phyloP scores from a whole-genome alignment of 768 basidiomycete genomes.

The Amanita rimosa region DNA sequence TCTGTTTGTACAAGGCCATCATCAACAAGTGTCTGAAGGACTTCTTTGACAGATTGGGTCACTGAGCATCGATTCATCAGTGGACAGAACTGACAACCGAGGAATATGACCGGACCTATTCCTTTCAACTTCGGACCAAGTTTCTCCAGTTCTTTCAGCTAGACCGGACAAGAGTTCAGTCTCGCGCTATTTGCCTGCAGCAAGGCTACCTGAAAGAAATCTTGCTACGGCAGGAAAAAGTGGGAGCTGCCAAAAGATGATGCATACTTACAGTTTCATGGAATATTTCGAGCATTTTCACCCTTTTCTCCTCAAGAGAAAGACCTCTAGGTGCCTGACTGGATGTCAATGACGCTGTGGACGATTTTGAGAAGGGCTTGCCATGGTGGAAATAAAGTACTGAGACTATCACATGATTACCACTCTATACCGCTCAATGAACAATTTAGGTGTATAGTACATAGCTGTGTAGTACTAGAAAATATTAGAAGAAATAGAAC shows the following conservation, averaged over 20 bases:
- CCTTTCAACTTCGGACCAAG: constrained; percentile 82
- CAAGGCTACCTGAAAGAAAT: constrained; percentile 60
- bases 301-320: constrained; percentile 83
- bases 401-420: neutral
- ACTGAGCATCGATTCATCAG: constrained; percentile 31
- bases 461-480: neutral
- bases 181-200: neutral
- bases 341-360: neutral
- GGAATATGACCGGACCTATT: constrained; percentile 44
- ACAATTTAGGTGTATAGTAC: neutral
- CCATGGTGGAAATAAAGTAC: neutral
- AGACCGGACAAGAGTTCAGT: constrained; percentile 1
- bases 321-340: constrained; percentile 69
- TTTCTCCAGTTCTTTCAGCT: constrained; percentile 92
- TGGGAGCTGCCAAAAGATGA: neutral
- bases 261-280: constrained; percentile 61
- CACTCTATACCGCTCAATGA: no score
- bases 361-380: neutral
- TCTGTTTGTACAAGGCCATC: constrained; percentile 80
- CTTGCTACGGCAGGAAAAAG: constrained; percentile 38
- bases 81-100: neutral
- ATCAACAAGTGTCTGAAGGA: constrained; percentile 77
- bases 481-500: neutral
- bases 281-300: constrained; percentile 84
- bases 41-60: constrained; percentile 86